Base-by-base conservation (phyloP, 768 basidiomycete genomes). In the Serendipita sp. region DNA sequence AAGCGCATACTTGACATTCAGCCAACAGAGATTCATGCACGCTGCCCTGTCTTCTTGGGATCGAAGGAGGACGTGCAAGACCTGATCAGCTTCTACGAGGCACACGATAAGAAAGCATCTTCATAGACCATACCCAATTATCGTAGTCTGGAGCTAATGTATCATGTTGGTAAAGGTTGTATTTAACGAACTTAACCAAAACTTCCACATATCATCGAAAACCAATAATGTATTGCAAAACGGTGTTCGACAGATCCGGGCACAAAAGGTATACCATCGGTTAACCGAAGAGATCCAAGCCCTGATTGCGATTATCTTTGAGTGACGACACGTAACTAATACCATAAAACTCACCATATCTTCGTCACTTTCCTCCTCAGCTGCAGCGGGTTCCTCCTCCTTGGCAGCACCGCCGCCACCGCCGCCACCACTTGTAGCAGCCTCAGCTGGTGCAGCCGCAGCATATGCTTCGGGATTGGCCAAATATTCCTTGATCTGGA, bases 401-500 rank as follows among this genome's bases (percentile, higher is more conserved):
- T 80, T 83, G 41, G 79, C 83, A 58, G 81, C 81, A 48, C 83
- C 78, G 60, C 80, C 76, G 36, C 83, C 79, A 48, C 83, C 78
- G 60, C 80, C 76, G 35, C 83, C 79, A 48, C 83, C 78, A 34
- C 77, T 75, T 45, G 75, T 74, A 44, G 76, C 79, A 30, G 76
- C 79, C 28, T 79, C 80, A 44, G 81, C 83, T 64, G 79, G 79
- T 62, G 89, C 80, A 63, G 86, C 86, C 44, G 88, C 89, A 66
- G 77, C 92, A 71, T 95, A 99, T n/a, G 94, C 95, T 64, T 96
- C 93, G 60, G 96, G 95, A 83, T 98, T 96, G 73, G 86, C 96
- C 70, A 98, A 85, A 79, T 87, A 90, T 73, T 89, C 95, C 82
- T 96, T 97, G 77, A 88, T 83, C 91, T 94, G 69, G 38, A 70